phyloP scores from a whole-genome alignment of 441 rosid species.

The Cnidoscolus chayamansa region DNA sequence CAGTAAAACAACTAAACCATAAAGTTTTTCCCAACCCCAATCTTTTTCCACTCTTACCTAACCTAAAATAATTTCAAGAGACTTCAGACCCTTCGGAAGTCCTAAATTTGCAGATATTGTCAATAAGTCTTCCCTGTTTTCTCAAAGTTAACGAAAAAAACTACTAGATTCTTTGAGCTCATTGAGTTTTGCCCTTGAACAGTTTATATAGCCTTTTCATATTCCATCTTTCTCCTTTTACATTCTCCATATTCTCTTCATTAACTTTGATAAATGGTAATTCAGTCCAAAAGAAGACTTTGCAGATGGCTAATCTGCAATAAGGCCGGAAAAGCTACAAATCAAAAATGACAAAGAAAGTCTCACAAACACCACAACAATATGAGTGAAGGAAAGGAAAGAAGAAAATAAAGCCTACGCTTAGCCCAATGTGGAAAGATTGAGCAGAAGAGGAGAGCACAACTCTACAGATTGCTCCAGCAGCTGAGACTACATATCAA shows the following conservation, averaged over 20 bases:
- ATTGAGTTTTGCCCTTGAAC: neutral
- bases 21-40: neutral
- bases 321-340: too few relatives aligned
- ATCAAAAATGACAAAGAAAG: too few relatives aligned
- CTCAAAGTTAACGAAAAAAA: neutral
- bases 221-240: too few relatives aligned
- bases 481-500: too few relatives aligned
- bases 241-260: too few relatives aligned
- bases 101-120: neutral
- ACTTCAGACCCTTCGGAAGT: neutral
- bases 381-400: too few relatives aligned
- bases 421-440: too few relatives aligned
- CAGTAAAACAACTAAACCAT: neutral
- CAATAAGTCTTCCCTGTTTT: neutral
- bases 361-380: too few relatives aligned
- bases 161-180: neutral
- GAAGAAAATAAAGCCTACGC: too few relatives aligned
- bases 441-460: too few relatives aligned
- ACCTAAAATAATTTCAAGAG: neutral
- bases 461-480: too few relatives aligned
- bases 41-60: neutral
- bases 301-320: too few relatives aligned
- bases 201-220: neutral
- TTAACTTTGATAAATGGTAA: neutral
- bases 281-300: neutral